Base-by-base conservation (phyloP, 495 filamentous ascomycete genomes). In the Elasticomyces elasticus region DNA sequence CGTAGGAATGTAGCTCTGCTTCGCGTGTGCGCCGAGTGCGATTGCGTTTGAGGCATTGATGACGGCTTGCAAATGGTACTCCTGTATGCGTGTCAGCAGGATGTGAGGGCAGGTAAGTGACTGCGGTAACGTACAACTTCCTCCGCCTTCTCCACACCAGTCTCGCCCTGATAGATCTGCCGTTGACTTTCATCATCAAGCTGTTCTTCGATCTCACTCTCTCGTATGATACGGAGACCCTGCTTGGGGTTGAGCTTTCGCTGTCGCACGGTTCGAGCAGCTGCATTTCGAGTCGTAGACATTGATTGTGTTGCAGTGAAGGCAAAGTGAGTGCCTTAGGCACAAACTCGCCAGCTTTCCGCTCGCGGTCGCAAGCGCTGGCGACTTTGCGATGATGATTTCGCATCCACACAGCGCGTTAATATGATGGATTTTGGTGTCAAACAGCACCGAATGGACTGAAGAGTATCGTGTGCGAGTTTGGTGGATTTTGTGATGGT, bases 51-150 rank as follows among this genome's bases (percentile, higher is more conserved):
- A 76, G 35, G 82, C 85, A 62, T 82, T 85, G 53, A 98, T 88
- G 42, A 88, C 87, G 47, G 84, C 86, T 77, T 98, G 92, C 57
- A 98, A 78, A 84, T 98, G 92, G 74, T 92, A 88, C 85, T 98
- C 92, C 94, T 98, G 74, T 64, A 62, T 13, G 30, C 19, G 3
- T 24, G 50, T 43, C 20, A 51, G 51, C 42, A 23, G 24, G 12
- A 45, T 3, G 3, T 5, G 6, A 3, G 6, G 5, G 24, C 13
- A 2, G 27, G 25, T 28, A 30, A 49, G 45, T 28, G 2, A 30
- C 17, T 15, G 24, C 19, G 45, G 45, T 27, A 50, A 89, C 90
- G 81, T 70, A 95, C 92, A 74, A 86, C 90, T 77, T 98, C 91
- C 71, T 98, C 92, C 53, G 79, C 84, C 67, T 94, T 90, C 71